Evolutionary conservation across 1,139 yeast species (phyloP), one percentile per base, ranked within the genome.

Genomic region (Saccharomycopsis crataegensis): DNA sequence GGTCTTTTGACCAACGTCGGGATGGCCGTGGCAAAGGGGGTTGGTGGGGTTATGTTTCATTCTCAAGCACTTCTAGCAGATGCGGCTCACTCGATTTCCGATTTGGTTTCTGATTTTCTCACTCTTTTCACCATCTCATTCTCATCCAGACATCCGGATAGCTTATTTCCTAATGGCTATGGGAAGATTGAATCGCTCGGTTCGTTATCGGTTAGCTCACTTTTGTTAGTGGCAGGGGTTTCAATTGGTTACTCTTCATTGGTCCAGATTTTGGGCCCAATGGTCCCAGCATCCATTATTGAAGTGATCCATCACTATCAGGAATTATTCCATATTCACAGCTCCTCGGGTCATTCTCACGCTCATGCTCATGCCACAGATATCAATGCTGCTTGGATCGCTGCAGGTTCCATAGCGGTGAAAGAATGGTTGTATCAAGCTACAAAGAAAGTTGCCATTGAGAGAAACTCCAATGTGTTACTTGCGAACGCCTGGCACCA

Each of bases 401-500:
- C 99, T 0, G 83, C 85, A 48, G 96, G 83, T 1, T 89, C 96
- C 1, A 88, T 93, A 57, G 77, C 77, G 2, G 78, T 90, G 49
- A 93, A 93, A 65, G 99, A 93, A 67, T 76, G 96, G 77, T 79
- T 93, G 48, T 93, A 80, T 69, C 80, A 80, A 56, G 86, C 87
- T 14, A 93, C 99, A 0, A 77, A 84, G 72, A 79, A 80, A 59
- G 82, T 93, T 17, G 98, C 97, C 2, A 72, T 75, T 46, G 72
- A 76, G 58, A 80, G 90, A 36, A 86, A 88, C 63, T 89, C 97
- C 1, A 87, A 89, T 59, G 98, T 93, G 5, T 75, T 93, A 54
- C 83, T 89, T 50, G 99, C 99, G 6, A 93, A 93, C 65, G 99
- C 99, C 2, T 93, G 98, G 98, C 99, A 93, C 67, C 99, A 93